Conservation (phyloP, 2,329 filamentous ascomycete species). For the Stemphylium vesicarium region DNA sequence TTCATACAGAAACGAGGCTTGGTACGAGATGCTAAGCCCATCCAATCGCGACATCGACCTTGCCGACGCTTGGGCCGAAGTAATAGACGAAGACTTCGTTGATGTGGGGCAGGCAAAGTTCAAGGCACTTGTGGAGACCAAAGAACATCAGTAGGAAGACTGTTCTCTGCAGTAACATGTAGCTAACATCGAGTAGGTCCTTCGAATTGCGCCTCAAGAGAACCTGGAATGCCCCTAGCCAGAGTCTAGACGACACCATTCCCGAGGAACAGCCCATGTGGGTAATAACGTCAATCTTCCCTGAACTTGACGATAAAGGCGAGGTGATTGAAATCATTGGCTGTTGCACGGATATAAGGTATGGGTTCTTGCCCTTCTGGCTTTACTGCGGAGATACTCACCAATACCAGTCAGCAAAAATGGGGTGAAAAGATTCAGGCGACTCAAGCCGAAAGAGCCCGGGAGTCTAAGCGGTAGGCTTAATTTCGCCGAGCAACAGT, state of each 20-base stretch:
- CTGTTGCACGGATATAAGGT: conserved; percentile 46
- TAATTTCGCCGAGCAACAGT: background rate
- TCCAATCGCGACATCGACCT: conserved; percentile 22
- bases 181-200: conserved; percentile 11
- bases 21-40: conserved; percentile 42
- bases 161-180: background rate
- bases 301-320: conserved; percentile 29
- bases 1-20: conserved; percentile 51
- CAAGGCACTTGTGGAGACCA: conserved; percentile 17
- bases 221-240: conserved; percentile 38
- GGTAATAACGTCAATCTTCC: conserved; percentile 40
- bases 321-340: conserved; percentile 43
- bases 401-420: conserved; percentile 36
- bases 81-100: conserved; percentile 25
- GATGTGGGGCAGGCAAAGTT: conserved; percentile 23
- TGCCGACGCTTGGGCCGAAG: conserved; percentile 22
- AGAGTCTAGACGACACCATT: conserved; percentile 7
- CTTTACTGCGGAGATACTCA: background rate
- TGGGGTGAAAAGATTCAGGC: conserved; percentile 44
- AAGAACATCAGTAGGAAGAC: conserved; percentile 23
- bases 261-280: conserved; percentile 32
- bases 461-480: conserved; percentile 24
- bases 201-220: conserved; percentile 50
- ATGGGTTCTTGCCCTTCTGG: background rate
- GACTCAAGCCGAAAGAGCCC: conserved; percentile 28